A percentile compares a stretch with the other conserved stretches of the same genome.
These are phyloP conservation scores for Cladophialophora immunda DNA, from an alignment of 2,329 filamentous ascomycete species.

Conservation along the genomic window DNA sequence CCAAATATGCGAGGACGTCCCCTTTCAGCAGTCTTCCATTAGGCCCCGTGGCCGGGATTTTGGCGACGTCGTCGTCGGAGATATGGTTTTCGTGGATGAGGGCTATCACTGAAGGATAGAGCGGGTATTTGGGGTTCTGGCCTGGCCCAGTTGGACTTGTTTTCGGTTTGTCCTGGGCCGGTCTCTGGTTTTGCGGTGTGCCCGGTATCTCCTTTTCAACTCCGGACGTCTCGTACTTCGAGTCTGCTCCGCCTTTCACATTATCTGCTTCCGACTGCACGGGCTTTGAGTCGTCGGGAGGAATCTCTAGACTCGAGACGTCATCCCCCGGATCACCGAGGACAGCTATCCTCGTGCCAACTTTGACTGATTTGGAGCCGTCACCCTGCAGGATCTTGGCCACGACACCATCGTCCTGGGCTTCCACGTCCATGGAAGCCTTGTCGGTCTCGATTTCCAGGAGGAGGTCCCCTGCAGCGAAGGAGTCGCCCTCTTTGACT, in stretches of 20 bases:
- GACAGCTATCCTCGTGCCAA: conserved; percentile 83
- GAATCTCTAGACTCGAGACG: conserved; percentile 75
- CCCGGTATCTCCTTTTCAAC: conserved; percentile 41
- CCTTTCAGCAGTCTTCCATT: conserved; percentile 91
- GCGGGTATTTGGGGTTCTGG: conserved; percentile 57
- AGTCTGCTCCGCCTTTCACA: conserved; percentile 33
- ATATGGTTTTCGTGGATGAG: conserved; percentile 82
- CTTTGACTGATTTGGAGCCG: conserved; percentile 78
- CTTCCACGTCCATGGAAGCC: conserved; percentile 93
- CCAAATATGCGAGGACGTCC: conserved; percentile 90
- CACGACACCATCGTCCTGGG: conserved; percentile 85
- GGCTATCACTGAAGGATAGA: conserved; percentile 80
- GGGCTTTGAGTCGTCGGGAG: conserved; percentile 66
- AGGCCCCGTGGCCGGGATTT: conserved; percentile 88
- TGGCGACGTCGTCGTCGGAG: conserved; percentile 75
- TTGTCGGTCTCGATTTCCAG: conserved; percentile 95
- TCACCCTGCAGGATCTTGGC: conserved; percentile 79
- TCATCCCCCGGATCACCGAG: conserved; percentile 85
- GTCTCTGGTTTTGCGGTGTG: conserved; percentile 36
- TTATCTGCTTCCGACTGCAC: conserved; percentile 37
- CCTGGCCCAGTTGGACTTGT: conserved; percentile 38
- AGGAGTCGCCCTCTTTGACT: conserved; percentile 84
- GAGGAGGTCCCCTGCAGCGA: conserved; percentile 82
- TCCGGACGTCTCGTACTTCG: conserved; percentile 33
- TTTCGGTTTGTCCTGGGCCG: conserved; percentile 35